phyloP scores from a whole-genome alignment of 1,284 basidiomycete species.

The Heterobasidion irregulare region DNA sequence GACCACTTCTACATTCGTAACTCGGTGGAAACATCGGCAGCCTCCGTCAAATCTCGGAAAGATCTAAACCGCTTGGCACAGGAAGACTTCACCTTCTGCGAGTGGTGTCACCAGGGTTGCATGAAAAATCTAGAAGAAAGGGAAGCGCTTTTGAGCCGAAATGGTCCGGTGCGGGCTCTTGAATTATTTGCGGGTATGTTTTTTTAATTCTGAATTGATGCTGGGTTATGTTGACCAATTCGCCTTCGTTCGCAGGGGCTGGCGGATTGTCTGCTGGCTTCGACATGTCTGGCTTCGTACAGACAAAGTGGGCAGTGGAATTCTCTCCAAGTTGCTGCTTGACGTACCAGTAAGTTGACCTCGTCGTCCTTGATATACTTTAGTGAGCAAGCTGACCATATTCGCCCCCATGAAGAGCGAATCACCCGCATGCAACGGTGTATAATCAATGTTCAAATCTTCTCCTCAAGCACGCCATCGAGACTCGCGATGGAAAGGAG shows the following conservation, averaged over 20 bases:
- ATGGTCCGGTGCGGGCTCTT: slow-evolving; percentile 41
- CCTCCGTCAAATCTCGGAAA: slow-evolving; percentile 10
- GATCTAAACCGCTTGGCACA: slow-evolving; percentile 22
- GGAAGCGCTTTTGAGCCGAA: slow-evolving; percentile 21
- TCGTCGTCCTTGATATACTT: background rate
- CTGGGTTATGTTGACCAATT: slow-evolving; percentile 2
- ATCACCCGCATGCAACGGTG: slow-evolving; percentile 47
- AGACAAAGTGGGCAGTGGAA: slow-evolving; percentile 62
- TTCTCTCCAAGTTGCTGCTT: slow-evolving; percentile 50
- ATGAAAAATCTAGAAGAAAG: slow-evolving; percentile 18
- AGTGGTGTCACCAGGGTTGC: slow-evolving; percentile 27
- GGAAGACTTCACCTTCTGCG: slow-evolving; percentile 24
- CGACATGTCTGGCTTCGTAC: slow-evolving; percentile 45
- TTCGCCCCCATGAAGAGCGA: slow-evolving; percentile 29
- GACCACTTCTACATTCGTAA: slow-evolving; percentile 48
- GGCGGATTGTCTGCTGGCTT: slow-evolving; percentile 64
- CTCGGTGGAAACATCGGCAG: slow-evolving; percentile 16
- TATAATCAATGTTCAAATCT: slow-evolving; percentile 57
- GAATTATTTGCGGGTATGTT: slow-evolving; percentile 56
- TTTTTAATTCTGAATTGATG: background rate
- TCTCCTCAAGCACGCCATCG: slow-evolving; percentile 50
- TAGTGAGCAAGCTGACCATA: background rate
- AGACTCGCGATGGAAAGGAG: slow-evolving; percentile 30
- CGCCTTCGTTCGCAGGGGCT: slow-evolving; percentile 35
- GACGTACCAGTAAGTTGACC: slow-evolving; percentile 41